A percentile compares a stretch with the other conserved stretches of the same genome.
These are phyloP conservation scores for Somion occarium DNA, from an alignment of 1,284 basidiomycete species.

Conservation along the genomic window DNA sequence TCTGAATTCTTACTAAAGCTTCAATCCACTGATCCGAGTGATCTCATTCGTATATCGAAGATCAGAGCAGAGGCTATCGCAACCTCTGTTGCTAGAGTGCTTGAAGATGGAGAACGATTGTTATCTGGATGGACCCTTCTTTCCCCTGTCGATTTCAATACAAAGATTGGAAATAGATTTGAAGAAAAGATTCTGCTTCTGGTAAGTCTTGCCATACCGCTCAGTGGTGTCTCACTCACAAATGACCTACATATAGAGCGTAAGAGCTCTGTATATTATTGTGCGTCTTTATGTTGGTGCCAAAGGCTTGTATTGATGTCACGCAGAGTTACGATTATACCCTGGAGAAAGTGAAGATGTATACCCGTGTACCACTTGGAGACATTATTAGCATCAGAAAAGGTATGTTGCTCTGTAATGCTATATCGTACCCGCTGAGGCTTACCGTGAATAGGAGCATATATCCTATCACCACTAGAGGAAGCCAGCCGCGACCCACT, in stretches of 20 bases:
- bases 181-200: conserved; percentile 93
- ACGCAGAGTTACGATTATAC: conserved; percentile 83
- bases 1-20: conserved; percentile 87
- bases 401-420: conserved; percentile 41
- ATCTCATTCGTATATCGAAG: conserved; percentile 82
- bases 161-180: conserved; percentile 68
- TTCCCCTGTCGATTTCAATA: conserved; percentile 75
- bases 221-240: conserved; percentile 2
- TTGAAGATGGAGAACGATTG: conserved; percentile 77
- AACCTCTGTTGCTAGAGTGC: conserved; percentile 75
- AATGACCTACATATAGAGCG: conserved; percentile 38
- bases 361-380: conserved; percentile 83
- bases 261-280: conserved; percentile 62
- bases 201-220: conserved; percentile 42
- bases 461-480: conserved; percentile 87
- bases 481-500: conserved; percentile 81
- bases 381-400: conserved; percentile 82
- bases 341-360: conserved; percentile 86
- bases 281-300: conserved; percentile 31
- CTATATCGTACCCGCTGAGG: neutral
- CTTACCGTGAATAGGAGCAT: conserved; percentile 55
- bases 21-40: conserved; percentile 85
- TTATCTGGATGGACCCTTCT: conserved; percentile 91
- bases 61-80: conserved; percentile 90
- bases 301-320: neutral